phyloP scores from a whole-genome alignment of 1,284 basidiomycete genomes.

The Ceratobasidium sp. region DNA sequence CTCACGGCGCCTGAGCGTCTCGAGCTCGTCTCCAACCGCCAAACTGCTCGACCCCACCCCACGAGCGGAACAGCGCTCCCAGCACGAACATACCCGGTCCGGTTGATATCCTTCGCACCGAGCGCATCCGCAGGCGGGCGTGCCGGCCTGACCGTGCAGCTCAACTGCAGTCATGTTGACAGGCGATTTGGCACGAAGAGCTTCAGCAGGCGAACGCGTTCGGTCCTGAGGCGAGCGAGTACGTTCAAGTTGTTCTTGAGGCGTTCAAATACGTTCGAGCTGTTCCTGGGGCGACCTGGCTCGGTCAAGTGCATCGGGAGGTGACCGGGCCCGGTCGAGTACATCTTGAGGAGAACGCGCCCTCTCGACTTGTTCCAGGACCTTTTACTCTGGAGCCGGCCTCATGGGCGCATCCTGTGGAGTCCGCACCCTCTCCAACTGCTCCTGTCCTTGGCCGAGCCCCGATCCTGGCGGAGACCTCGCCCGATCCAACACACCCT shows the following conservation, averaged over 20 bases:
- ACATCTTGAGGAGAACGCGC: slow-evolving; percentile 1
- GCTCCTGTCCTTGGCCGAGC: not conserved
- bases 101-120: not conserved
- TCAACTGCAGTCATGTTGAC: slow-evolving; percentile 35
- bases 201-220: slow-evolving; percentile 27
- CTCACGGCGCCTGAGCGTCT: slow-evolving; percentile 82
- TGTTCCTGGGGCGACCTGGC: slow-evolving; percentile 1
- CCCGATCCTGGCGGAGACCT: not conserved
- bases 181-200: slow-evolving; percentile 8
- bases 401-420: not conserved
- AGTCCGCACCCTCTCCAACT: not conserved
- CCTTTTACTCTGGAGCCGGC: not conserved
- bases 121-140: slow-evolving; percentile 28
- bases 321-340: not conserved
- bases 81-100: slow-evolving; percentile 10
- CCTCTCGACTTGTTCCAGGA: not conserved
- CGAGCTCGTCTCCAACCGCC: slow-evolving; percentile 69
- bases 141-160: slow-evolving; percentile 17
- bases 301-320: not conserved
- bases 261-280: too few relatives aligned
- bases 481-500: slow-evolving; percentile 7
- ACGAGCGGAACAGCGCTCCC: slow-evolving; percentile 28
- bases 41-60: not conserved
- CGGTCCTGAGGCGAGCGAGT: slow-evolving; percentile 21
- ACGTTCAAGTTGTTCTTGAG: not conserved